Evolutionary conservation across 116 monocot genomes (phyloP), one percentile per base, ranked within the genome.

Genomic region (Zostera marina): DNA sequence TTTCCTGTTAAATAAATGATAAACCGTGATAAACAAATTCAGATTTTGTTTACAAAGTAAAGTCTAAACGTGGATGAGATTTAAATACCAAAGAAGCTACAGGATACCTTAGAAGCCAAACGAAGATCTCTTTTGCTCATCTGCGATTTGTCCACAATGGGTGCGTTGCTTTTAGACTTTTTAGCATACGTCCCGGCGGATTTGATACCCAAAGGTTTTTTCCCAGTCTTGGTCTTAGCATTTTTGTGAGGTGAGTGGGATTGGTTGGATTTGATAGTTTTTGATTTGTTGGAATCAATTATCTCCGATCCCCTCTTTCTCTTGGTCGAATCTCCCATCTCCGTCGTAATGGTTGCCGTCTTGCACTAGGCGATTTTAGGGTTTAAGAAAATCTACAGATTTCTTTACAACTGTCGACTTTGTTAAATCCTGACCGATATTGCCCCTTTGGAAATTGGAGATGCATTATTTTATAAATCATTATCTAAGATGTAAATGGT

Each of bases 21-120:
- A 44, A 59, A 56, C 9, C 47, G 9, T 4, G 44, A 11, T 20
- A 52, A 17, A 68, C 39, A 64, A 11, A 42, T n/a, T n/a, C n/a
- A n/a, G n/a, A 11, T 0, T 42, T 2, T 9, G 13, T n/a, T 25
- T 39, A 25, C 7, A 11, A 9, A 47, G 14, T 23, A 53, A 9
- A 47, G 14, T 23, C 42, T 11, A 53, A 53, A 60, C 42, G 19
- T 43, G 38, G 1, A 14, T 17, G 0, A 60, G 11, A 56, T 15
- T 26, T 11, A 54, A 56, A 11, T 49, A 10, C 3, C 43, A 43
- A 54, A 39, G 0, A 39, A 20, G 54, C 24, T 13, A 53, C 32
- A 24, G 9, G 14, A 15, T 21, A 85, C 92, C 92, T 92, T 87
- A 8, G 87, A 66, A 13, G 71, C 78, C 58, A 87, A 48, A 23